Conservation (phyloP, 495 filamentous ascomycete species). For the Neurospora tetrasperma region DNA sequence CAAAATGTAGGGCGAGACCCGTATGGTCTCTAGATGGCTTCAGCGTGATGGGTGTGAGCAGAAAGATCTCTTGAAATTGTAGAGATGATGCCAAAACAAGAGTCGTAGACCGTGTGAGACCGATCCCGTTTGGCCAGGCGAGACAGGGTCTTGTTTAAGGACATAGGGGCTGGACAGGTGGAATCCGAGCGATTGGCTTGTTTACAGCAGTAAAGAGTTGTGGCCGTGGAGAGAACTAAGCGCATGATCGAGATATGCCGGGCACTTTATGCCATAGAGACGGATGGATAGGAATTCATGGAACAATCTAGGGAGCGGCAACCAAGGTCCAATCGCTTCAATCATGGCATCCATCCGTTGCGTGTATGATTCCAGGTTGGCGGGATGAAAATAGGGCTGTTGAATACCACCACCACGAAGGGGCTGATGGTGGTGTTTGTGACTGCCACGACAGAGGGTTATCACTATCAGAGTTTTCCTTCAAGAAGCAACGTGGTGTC, state of each 20-base stretch:
- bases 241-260: not conserved
- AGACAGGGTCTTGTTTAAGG: not conserved
- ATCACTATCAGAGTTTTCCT: not conserved
- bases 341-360: not conserved
- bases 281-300: not conserved
- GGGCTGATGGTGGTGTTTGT: not conserved
- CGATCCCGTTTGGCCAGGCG: not conserved
- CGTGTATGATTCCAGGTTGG: not conserved
- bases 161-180: not conserved
- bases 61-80: not conserved
- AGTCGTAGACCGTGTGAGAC: not conserved
- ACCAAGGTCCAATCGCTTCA: not conserved
- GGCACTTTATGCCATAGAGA: not conserved
- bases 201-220: not conserved
- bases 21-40: not conserved
- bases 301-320: not conserved
- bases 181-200: not conserved
- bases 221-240: not conserved
- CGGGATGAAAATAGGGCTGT: conserved; percentile 1
- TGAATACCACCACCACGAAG: not conserved
- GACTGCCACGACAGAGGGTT: not conserved
- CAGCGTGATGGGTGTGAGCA: not conserved
- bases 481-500: not conserved
- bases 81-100: not conserved
- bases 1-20: not conserved